These are phyloP conservation scores for Fomitopsis serialis DNA, from an alignment of 768 basidiomycete species.

Conservation along the genomic window DNA sequence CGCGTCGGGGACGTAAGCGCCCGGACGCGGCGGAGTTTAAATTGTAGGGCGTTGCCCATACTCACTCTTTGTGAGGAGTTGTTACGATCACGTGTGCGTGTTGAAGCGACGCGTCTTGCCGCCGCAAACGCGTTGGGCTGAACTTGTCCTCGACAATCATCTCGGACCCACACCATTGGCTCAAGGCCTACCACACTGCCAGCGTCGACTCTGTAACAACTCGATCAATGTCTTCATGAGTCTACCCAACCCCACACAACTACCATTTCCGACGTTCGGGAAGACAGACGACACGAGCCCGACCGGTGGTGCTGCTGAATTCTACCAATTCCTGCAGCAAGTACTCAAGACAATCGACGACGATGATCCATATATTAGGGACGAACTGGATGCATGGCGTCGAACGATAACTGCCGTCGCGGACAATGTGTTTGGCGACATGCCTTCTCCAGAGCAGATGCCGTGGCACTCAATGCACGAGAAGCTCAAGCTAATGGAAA, in stretches of 20 bases:
- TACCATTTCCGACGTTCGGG: conserved; percentile 18
- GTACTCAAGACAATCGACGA: conserved; percentile 8
- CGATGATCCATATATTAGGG: background rate
- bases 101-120: conserved; percentile 1
- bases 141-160: background rate
- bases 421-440: conserved; percentile 46
- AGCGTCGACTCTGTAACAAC: background rate
- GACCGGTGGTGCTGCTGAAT: conserved; percentile 7
- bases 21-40: too few relatives aligned
- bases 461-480: conserved; percentile 54
- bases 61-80: too few relatives aligned
- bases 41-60: too few relatives aligned
- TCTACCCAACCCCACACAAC: conserved; percentile 4
- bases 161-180: too few relatives aligned
- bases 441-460: conserved; percentile 47
- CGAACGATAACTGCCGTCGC: conserved; percentile 29
- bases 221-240: background rate
- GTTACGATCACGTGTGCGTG: conserved; percentile 3
- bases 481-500: conserved; percentile 48
- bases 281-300: conserved; percentile 3
- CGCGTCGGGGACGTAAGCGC: too few relatives aligned
- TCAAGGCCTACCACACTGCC: background rate
- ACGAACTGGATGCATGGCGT: background rate
- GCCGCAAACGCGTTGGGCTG: background rate
- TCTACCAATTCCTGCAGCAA: conserved; percentile 11